Percentiles rank a stretch among this genome's conserved stretches.
phyloP scores from a whole-genome alignment of 164 flowering plant genomes.

The Vitis riparia region DNA sequence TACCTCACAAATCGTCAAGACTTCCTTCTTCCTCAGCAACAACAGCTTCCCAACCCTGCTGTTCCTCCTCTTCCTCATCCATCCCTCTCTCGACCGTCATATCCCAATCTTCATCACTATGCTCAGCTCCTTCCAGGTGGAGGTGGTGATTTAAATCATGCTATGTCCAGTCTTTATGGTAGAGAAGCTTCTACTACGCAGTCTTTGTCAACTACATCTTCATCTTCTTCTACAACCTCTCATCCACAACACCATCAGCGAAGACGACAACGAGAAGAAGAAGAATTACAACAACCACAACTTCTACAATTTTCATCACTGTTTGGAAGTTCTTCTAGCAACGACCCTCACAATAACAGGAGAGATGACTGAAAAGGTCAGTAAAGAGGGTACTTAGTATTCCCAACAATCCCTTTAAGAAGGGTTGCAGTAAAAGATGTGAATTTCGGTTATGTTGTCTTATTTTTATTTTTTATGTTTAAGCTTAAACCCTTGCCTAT shows the following conservation, averaged over 20 bases:
- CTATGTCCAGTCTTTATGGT: constrained; percentile 15
- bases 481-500: no score
- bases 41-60: background rate
- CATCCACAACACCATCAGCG: background rate
- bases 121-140: constrained; percentile 28
- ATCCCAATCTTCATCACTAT: constrained; percentile 32
- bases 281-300: constrained; percentile 3
- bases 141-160: constrained; percentile 13
- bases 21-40: background rate
- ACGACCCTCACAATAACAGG: background rate
- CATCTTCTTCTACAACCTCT: constrained; percentile 26
- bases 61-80: constrained; percentile 1
- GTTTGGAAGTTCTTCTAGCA: constrained; percentile 10
- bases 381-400: background rate
- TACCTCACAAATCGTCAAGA: constrained; percentile 25
- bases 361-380: background rate
- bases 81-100: background rate
- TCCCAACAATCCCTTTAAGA: background rate
- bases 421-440: background rate
- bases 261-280: constrained; percentile 7
- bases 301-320: constrained; percentile 6
- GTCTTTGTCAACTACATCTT: constrained; percentile 17
- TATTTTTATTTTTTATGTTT: no score
- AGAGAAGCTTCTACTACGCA: background rate
- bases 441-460: no score